These are phyloP conservation scores for Xylariaceae sp. DNA, from an alignment of 2,329 filamentous ascomycete species.

Conservation along the genomic window DNA sequence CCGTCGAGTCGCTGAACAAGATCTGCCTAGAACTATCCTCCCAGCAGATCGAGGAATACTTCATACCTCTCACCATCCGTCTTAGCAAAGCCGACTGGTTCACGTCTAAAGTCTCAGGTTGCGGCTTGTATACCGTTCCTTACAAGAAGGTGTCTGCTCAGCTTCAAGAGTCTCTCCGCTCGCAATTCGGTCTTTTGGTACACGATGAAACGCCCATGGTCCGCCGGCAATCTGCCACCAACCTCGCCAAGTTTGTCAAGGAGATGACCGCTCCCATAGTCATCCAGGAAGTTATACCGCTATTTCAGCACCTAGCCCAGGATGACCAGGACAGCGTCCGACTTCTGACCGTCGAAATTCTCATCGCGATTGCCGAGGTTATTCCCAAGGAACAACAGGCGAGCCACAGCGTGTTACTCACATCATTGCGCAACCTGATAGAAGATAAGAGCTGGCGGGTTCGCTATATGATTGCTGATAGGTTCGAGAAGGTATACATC, in stretches of 20 bases:
- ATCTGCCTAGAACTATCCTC: constrained; percentile 90
- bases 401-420: constrained; percentile 88
- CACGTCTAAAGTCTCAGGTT: constrained; percentile 97
- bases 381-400: constrained; percentile 98
- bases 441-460: constrained; percentile 99
- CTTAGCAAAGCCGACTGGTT: constrained; percentile 99
- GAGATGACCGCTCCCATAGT: constrained; percentile 89
- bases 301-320: constrained; percentile 93
- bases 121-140: constrained; percentile 86
- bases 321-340: constrained; percentile 98
- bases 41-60: constrained; percentile 93
- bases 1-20: constrained; percentile 98
- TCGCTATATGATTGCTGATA: constrained; percentile 97
- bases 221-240: constrained; percentile 90
- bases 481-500: constrained; percentile 82
- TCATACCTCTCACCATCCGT: constrained; percentile 90
- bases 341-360: constrained; percentile 88
- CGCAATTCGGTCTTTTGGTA: constrained; percentile 87
- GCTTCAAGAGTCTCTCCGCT: constrained; percentile 85
- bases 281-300: constrained; percentile 97
- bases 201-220: constrained; percentile 99
- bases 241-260: constrained; percentile 95
- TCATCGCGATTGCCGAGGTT: constrained; percentile 93
- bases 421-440: constrained; percentile 85
- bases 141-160: constrained; percentile 85